These are phyloP conservation scores for Stemphylium vesicarium DNA, from an alignment of 2,329 filamentous ascomycete genomes.

Conservation along the genomic window DNA sequence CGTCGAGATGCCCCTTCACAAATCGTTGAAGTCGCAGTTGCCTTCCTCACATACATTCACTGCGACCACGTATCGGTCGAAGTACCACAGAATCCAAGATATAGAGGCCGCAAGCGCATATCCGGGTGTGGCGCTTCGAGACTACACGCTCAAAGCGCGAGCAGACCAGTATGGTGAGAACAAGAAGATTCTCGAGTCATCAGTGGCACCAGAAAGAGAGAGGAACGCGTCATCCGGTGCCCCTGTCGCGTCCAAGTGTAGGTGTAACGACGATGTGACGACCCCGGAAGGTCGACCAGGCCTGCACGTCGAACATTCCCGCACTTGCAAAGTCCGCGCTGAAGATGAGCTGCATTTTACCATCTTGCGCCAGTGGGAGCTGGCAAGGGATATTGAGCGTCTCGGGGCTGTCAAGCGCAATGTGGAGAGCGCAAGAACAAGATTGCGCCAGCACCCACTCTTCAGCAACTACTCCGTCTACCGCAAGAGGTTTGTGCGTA, in stretches of 20 bases:
- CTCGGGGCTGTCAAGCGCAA: background rate
- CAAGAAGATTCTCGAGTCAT: background rate
- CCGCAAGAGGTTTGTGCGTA: background rate
- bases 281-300: background rate
- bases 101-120: background rate
- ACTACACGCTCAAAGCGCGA: background rate
- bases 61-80: background rate
- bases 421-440: background rate
- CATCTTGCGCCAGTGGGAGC: background rate
- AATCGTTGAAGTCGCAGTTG: background rate
- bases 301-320: background rate
- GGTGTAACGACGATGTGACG: background rate
- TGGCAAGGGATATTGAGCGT: constrained; percentile 6
- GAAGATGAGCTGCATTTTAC: background rate
- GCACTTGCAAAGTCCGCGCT: background rate
- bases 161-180: background rate
- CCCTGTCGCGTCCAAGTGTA: background rate
- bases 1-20: background rate
- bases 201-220: background rate
- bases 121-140: background rate
- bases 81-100: background rate
- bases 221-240: background rate
- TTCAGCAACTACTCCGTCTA: background rate
- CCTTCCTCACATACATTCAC: background rate
- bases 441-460: background rate